Percentiles rank a stretch among this genome's conserved stretches.
Conservation (phyloP, 2,329 filamentous ascomycete species). For the Simplicillium sp. region DNA sequence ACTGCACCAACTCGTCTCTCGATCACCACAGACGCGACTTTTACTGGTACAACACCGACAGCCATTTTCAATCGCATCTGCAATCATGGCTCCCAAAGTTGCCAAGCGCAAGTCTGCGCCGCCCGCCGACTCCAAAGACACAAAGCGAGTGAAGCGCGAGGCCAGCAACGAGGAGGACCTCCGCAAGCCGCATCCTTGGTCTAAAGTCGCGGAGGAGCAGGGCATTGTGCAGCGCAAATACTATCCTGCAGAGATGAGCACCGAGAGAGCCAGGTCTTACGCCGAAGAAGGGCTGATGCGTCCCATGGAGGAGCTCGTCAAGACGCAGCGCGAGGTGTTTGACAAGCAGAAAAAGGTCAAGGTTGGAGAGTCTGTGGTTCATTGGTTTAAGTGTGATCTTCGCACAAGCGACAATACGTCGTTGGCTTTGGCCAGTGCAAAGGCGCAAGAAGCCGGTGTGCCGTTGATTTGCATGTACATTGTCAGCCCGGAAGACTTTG, state of each 20-base stretch:
- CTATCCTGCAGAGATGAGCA: slow-evolving; percentile 82
- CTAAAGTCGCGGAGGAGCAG: slow-evolving; percentile 37
- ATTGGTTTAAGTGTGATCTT: slow-evolving; percentile 87
- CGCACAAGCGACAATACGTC: slow-evolving; percentile 65
- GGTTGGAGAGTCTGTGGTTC: slow-evolving; percentile 52
- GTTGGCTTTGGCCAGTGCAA: slow-evolving; percentile 54
- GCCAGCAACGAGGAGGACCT: slow-evolving; percentile 21
- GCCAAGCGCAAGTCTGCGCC: slow-evolving; percentile 13
- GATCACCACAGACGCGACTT: too few relatives aligned
- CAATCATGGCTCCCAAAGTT: slow-evolving; percentile 16
- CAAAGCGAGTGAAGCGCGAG: slow-evolving; percentile 22
- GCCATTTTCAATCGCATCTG: too few relatives aligned
- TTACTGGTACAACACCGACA: too few relatives aligned
- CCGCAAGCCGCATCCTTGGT: slow-evolving; percentile 34
- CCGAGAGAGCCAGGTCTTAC: slow-evolving; percentile 66
- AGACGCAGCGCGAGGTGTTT: slow-evolving; percentile 44
- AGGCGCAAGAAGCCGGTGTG: slow-evolving; percentile 56
- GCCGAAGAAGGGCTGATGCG: slow-evolving; percentile 57
- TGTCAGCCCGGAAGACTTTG: slow-evolving; percentile 73
- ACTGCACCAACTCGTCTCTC: too few relatives aligned
- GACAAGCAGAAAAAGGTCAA: slow-evolving; percentile 24
- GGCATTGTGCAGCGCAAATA: slow-evolving; percentile 64
- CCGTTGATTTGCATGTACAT: slow-evolving; percentile 72
- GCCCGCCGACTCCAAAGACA: slow-evolving; percentile 13
- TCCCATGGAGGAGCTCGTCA: slow-evolving; percentile 60